phyloP scores from a whole-genome alignment of 148 eudicot species.

The Rhododendron simsii region DNA sequence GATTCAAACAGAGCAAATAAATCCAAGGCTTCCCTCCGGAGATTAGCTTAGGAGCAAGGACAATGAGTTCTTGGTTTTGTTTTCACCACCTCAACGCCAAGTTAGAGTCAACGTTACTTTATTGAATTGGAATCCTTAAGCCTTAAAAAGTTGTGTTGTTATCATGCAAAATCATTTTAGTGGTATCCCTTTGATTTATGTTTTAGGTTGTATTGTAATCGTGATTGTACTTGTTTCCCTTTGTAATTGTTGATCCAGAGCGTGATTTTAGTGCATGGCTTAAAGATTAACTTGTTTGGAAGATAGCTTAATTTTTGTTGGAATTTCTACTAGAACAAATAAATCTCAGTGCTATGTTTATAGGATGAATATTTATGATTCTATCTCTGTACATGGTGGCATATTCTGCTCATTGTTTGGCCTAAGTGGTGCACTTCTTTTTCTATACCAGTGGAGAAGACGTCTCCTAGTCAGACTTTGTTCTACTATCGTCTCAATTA shows the following conservation, averaged over 20 bases:
- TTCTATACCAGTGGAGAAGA: background rate
- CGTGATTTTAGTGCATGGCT: background rate
- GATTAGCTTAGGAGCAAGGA: background rate
- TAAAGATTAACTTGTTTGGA: constrained; percentile 1
- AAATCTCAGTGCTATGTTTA: background rate
- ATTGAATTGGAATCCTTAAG: background rate
- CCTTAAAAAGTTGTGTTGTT: background rate
- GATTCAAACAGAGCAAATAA: background rate
- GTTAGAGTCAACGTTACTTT: background rate
- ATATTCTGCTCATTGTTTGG: background rate
- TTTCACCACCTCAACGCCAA: background rate
- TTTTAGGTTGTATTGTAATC: background rate
- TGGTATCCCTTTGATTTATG: background rate
- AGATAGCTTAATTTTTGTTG: background rate
- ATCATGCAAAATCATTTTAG: background rate
- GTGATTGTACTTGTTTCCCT: background rate
- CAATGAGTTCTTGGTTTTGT: background rate
- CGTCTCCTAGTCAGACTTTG: background rate
- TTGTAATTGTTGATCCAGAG: background rate
- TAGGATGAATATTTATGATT: background rate
- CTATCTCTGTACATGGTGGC: background rate
- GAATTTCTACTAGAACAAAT: background rate
- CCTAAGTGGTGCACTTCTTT: background rate
- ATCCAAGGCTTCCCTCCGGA: background rate
- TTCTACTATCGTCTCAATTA: background rate